Base-by-base conservation (phyloP, 192 early-diverging fungal species). In the Phycomyces blakesleeanus region DNA sequence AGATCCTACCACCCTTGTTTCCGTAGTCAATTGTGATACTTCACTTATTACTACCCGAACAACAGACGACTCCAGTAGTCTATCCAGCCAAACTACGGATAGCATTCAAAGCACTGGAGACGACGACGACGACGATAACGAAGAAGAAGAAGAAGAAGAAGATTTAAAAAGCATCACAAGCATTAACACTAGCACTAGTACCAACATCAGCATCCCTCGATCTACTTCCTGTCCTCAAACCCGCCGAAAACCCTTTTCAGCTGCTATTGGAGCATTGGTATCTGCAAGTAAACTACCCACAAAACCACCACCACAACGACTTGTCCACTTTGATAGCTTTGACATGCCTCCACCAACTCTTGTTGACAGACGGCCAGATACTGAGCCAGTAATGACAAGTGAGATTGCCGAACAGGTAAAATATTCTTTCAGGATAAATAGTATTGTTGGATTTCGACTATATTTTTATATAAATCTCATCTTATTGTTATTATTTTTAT, bases 351-450 rank as follows among this genome's bases (percentile, higher is more conserved):
- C 73, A 11, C 63, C 74, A 9, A 66, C 72, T 25, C 59, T 84
- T 56, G 29, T 69, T 24, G 73, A 74, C 39, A 76, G 77, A 58
- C 49, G 63, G n/a, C 54, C 68, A 0, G 77, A 81, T 42, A 78
- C 78, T 0, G 72, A 76, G 37, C 76, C 77, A 18, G 77, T 81
- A 6, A 58, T 84, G 27, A 71, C 73, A 38, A 44, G 60, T 11
- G 55, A 69, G 16, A 55, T 76, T 12, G 82, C 82, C 16, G 79
- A 81, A 12, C 76, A 78, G 61, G 82, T 83, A 79, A 49, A 54
- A n/a, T n/a, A n/a, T n/a, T n/a, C 5, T 2, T 7, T 7, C 29
- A 34, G 29, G 29, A 34, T 34, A n/a, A n/a, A n/a, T n/a, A 5
- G 29, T 2, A 34, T 34, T 3, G 44, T 47, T 47, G 44, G 12